A percentile compares a stretch with the other conserved stretches of the same genome.
Conservation (phyloP, 805 yeast species). For the Starmerella apis region DNA sequence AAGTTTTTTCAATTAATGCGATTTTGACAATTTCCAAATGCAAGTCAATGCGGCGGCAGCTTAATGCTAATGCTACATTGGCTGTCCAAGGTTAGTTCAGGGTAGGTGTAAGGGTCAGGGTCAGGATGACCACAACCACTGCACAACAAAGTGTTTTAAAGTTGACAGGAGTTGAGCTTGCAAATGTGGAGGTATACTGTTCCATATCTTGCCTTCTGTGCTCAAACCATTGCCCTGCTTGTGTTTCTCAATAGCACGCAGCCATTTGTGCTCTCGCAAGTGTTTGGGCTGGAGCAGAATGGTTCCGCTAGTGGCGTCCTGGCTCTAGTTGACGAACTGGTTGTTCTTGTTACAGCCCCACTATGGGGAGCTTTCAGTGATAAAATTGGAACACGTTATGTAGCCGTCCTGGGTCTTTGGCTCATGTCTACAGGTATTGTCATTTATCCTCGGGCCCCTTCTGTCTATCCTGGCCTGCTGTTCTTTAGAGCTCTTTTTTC, state of each 20-base stretch:
- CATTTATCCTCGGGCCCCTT: conserved; percentile 40
- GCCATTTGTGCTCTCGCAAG: conserved; percentile 37
- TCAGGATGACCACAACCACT: background rate
- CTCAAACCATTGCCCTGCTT: conserved; percentile 35
- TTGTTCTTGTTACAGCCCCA: conserved; percentile 46
- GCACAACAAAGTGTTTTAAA: no score
- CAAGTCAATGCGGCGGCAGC: no score
- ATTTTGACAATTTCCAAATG: no score
- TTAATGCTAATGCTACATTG: no score
- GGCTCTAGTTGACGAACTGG: conserved; percentile 50
- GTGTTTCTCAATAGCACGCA: conserved; percentile 39
- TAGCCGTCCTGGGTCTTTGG: conserved; percentile 42
- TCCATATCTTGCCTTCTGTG: conserved; percentile 34
- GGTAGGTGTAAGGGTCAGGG: background rate
- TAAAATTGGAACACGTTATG: conserved; percentile 48
- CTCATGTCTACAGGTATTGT: conserved; percentile 40
- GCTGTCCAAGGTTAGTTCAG: no score
- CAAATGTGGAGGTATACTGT: conserved; percentile 2
- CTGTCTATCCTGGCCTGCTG: conserved; percentile 43
- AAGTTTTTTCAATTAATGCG: no score
- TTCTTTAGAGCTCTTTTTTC: conserved; percentile 49
- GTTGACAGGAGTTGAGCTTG: no score
- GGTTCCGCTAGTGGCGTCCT: conserved; percentile 42
- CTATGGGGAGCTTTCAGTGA: conserved; percentile 55
- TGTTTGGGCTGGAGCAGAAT: conserved; percentile 28